Percentiles rank a stretch among this genome's conserved stretches.
Conservation (phyloP, 2,329 filamentous ascomycete species). For the Hirsutella rhossiliensis region DNA sequence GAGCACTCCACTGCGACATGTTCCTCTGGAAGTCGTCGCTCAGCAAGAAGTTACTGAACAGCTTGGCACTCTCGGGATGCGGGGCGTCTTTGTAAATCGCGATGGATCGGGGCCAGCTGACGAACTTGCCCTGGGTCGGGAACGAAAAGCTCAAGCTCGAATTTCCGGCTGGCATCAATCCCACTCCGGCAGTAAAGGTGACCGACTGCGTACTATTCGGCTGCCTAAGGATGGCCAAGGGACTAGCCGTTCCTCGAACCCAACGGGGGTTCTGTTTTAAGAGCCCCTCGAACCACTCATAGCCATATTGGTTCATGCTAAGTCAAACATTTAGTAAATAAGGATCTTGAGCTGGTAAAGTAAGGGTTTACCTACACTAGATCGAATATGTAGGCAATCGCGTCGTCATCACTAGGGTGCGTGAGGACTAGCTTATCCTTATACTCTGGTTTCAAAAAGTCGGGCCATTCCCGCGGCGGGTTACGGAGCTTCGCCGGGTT, state of each 20-base stretch:
- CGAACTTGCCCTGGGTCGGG: constrained; percentile 26
- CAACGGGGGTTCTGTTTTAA: constrained; percentile 36
- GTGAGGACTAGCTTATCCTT: constrained; percentile 41
- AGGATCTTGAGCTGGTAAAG: background rate
- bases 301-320: constrained; percentile 22
- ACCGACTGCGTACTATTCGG: constrained; percentile 17
- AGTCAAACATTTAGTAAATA: background rate
- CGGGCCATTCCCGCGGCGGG: constrained; percentile 10
- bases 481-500: constrained; percentile 19
- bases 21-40: constrained; percentile 25
- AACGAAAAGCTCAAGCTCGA: constrained; percentile 12
- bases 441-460: constrained; percentile 34
- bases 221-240: constrained; percentile 19
- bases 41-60: constrained; percentile 34
- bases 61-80: constrained; percentile 36
- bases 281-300: constrained; percentile 33
- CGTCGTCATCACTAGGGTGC: constrained; percentile 47
- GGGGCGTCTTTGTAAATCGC: constrained; percentile 36
- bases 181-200: constrained; percentile 19
- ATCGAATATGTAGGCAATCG: constrained; percentile 37
- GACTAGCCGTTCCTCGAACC: constrained; percentile 38
- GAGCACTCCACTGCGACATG: constrained; percentile 18
- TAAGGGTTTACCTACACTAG: constrained; percentile 25
- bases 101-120: constrained; percentile 34
- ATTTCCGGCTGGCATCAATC: constrained; percentile 6